Evolutionary conservation across 2,329 filamentous ascomycete species (phyloP).

Genomic region (Pezicula rhizophila): DNA sequence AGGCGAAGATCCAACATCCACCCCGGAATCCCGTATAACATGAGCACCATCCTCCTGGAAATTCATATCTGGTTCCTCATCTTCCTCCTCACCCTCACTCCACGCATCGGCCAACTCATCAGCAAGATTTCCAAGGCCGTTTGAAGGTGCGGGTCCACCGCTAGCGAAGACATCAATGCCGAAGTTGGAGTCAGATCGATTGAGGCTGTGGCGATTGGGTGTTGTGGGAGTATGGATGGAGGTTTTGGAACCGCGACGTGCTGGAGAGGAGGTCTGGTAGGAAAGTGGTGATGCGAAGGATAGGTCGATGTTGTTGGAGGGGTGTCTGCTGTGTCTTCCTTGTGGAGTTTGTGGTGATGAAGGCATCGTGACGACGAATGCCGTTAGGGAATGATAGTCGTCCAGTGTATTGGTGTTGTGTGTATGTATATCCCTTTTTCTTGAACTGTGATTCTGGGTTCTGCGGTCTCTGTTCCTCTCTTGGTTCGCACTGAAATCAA

Average conservation of each 20-base stretch:
- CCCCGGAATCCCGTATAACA: conserved; percentile 31
- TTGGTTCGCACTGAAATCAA: background rate
- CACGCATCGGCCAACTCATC: conserved; percentile 75
- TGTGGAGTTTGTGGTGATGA: conserved; percentile 45
- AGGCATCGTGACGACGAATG: conserved; percentile 31
- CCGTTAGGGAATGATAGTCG: conserved; percentile 10
- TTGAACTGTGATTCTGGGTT: too few relatives aligned
- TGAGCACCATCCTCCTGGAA: conserved; percentile 25
- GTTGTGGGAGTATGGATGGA: conserved; percentile 24
- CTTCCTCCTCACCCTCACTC: conserved; percentile 56
- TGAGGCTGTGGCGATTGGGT: conserved; percentile 16
- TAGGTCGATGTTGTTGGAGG: conserved; percentile 45
- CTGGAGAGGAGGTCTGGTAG: conserved; percentile 11
- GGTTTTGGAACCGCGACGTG: conserved; percentile 23
- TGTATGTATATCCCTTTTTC: background rate
- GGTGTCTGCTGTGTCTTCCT: conserved; percentile 48
- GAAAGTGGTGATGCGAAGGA: conserved; percentile 23
- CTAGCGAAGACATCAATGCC: conserved; percentile 26
- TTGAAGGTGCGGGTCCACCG: conserved; percentile 33
- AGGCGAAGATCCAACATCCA: conserved; percentile 24
- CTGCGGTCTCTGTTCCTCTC: background rate
- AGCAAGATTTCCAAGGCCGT: conserved; percentile 69
- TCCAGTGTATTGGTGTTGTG: conserved; percentile 5
- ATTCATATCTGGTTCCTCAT: conserved; percentile 39
- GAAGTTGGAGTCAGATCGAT: conserved; percentile 19